phyloP scores from a whole-genome alignment of 495 filamentous ascomycete species.

The Penicillium egyptiacum region DNA sequence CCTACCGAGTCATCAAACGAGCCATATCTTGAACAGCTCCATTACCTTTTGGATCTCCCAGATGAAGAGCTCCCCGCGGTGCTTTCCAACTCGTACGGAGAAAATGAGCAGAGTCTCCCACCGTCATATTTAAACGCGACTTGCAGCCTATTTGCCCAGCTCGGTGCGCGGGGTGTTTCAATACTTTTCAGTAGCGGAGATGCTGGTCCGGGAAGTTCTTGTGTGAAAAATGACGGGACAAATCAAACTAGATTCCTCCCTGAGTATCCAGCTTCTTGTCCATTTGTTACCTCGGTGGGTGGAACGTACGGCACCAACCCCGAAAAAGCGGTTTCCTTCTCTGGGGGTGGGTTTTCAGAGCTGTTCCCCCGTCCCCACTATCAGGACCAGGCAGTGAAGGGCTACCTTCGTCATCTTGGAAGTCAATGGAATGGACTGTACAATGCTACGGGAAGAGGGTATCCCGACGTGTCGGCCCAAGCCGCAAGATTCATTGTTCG shows the following conservation, averaged over 20 bases:
- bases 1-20: slow-evolving; percentile 61
- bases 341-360: slow-evolving; percentile 71
- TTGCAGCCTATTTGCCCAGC: slow-evolving; percentile 71
- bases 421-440: slow-evolving; percentile 49
- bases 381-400: slow-evolving; percentile 57
- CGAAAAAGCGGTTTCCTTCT: slow-evolving; percentile 56
- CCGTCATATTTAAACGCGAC: slow-evolving; percentile 59
- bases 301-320: slow-evolving; percentile 59
- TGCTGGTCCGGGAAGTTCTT: slow-evolving; percentile 58
- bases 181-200: slow-evolving; percentile 76
- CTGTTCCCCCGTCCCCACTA: slow-evolving; percentile 64
- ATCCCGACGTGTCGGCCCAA: slow-evolving; percentile 70
- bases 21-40: slow-evolving; percentile 79
- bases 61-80: slow-evolving; percentile 69
- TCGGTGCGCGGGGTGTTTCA: slow-evolving; percentile 70
- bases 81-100: slow-evolving; percentile 69
- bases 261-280: slow-evolving; percentile 75
- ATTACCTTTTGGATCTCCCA: slow-evolving; percentile 60
- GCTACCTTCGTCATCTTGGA: slow-evolving; percentile 51
- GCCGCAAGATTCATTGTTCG: slow-evolving; percentile 39
- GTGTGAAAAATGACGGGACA: slow-evolving; percentile 65
- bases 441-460: slow-evolving; percentile 62
- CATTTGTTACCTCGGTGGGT: slow-evolving; percentile 77
- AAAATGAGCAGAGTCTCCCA: slow-evolving; percentile 52
- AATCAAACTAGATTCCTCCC: slow-evolving; percentile 62